These are phyloP conservation scores for Rhizopus stolonifer DNA, from an alignment of 371 early-diverging fungal genomes.

Conservation along the genomic window DNA sequence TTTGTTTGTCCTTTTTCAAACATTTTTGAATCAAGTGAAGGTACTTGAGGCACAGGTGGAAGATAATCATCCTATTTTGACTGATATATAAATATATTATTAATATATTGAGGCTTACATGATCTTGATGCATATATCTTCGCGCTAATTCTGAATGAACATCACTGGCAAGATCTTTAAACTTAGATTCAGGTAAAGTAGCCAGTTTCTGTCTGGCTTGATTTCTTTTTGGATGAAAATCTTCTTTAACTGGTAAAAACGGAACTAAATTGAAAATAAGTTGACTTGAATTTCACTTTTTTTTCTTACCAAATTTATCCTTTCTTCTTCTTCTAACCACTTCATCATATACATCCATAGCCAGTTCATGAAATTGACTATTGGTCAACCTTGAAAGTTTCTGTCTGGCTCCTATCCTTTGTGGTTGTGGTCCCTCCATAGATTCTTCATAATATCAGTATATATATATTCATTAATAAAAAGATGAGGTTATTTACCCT, in stretches of 20 bases:
- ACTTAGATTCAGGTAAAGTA: slow-evolving; percentile 78
- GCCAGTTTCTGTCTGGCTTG: slow-evolving; percentile 97
- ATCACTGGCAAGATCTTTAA: slow-evolving; percentile 89
- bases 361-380: slow-evolving; percentile 90
- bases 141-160: slow-evolving; percentile 79
- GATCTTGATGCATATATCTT: slow-evolving; percentile 54
- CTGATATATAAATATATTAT: neutral
- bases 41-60: slow-evolving; percentile 36
- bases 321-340: slow-evolving; percentile 71
- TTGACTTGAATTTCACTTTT: no score
- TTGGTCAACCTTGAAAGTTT: slow-evolving; percentile 79
- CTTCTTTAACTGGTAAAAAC: slow-evolving; percentile 78
- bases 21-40: slow-evolving; percentile 2
- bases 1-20: slow-evolving; percentile 15
- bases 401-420: slow-evolving; percentile 74
- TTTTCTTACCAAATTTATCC: slow-evolving; percentile 28
- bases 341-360: slow-evolving; percentile 96
- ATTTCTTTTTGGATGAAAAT: slow-evolving; percentile 92
- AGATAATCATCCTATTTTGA: slow-evolving; percentile 8
- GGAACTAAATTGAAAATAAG: slow-evolving; percentile 58
- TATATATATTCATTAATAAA: no score
- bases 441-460: no score
- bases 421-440: slow-evolving; percentile 50
- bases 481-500: slow-evolving; percentile 25
- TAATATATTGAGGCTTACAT: slow-evolving; percentile 14